Evolutionary conservation across 352 stramenopile genomes (phyloP), one percentile per base, ranked within the genome.

Genomic region (Phytophthora fragariaefolia): DNA sequence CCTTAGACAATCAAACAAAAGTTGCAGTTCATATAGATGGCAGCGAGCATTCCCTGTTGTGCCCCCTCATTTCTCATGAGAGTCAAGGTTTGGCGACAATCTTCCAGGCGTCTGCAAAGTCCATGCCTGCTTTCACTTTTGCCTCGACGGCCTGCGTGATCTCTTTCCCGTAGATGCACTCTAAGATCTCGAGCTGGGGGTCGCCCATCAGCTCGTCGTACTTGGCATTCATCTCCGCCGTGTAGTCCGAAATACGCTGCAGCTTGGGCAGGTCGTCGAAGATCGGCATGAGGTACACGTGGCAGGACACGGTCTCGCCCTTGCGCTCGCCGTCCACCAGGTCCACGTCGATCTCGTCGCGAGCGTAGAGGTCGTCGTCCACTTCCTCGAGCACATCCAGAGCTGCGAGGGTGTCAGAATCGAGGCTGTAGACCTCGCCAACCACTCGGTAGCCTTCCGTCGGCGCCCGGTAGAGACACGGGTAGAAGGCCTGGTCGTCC

Each of bases 301-400:
- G 66, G 51, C 67, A 83, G 8, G 34, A 43, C 12, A 84, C 49
- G 1, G 23, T 46, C 13, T 68, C 13, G 1, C 70, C 71, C 12
- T 67, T 58, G 27, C 53, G 56, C 2, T 67, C 43, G 12, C 67
- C 70, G 32, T 73, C 64, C 24, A 79, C 32, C n/a, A 80, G 51
- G 18, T 76, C 65, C 54, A 90, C 72, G 6, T 80, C 61, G 55
- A 87, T 76, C 38, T 63, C 51, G 36, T 89, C 74, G 15, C 82
- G 76, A 22, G 76, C 61, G 66, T 92, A 89, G 36, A 79, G 77
- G 12, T 66, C 60, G 15, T 78, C 66, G 18, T 76, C 63, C 5
- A 90, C 73, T 65, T 80, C 79, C 54, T 91, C 82, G 22, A 91
- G 71, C 4, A 84, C 71, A 46, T 91, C 80, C 27, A 93, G 74